Percentiles rank a stretch among this genome's conserved stretches.
Evolutionary conservation across 2,329 filamentous ascomycete genomes (phyloP).

Genomic region (Microsporum audouinii): DNA sequence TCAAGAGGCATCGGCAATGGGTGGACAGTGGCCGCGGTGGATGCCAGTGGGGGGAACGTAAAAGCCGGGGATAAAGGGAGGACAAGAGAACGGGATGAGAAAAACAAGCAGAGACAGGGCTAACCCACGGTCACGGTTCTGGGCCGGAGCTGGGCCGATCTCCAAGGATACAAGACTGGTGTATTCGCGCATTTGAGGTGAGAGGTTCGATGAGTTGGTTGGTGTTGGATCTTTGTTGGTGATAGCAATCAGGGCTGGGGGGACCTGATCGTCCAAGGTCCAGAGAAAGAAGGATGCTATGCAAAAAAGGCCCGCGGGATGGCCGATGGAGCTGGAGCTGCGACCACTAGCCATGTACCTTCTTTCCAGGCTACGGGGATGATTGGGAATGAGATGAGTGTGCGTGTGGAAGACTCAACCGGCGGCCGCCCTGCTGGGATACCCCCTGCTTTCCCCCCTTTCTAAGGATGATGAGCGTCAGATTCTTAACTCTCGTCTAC

Average conservation of each 20-base stretch:
- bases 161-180: neutral
- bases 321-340: neutral
- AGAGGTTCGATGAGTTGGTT: neutral
- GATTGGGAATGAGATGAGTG: neutral
- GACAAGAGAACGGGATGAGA: neutral
- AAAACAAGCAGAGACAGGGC: constrained; percentile 4
- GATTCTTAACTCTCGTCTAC: neutral
- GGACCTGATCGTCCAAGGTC: neutral
- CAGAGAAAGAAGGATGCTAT: neutral
- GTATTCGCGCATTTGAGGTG: neutral
- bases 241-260: neutral
- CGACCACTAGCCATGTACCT: neutral
- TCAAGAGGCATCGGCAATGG: constrained; percentile 1
- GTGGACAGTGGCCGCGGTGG: neutral
- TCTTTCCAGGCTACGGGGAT: neutral
- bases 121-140: constrained; percentile 3
- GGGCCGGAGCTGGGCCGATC: constrained; percentile 1
- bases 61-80: constrained; percentile 3
- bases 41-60: constrained; percentile 4
- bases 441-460: neutral
- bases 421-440: neutral
- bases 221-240: neutral
- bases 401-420: neutral
- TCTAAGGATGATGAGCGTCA: neutral
- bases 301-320: constrained; percentile 1